A percentile compares a stretch with the other conserved stretches of the same genome.
phyloP scores from a whole-genome alignment of 441 rosid genomes.

The Cnidoscolus chayamansa region DNA sequence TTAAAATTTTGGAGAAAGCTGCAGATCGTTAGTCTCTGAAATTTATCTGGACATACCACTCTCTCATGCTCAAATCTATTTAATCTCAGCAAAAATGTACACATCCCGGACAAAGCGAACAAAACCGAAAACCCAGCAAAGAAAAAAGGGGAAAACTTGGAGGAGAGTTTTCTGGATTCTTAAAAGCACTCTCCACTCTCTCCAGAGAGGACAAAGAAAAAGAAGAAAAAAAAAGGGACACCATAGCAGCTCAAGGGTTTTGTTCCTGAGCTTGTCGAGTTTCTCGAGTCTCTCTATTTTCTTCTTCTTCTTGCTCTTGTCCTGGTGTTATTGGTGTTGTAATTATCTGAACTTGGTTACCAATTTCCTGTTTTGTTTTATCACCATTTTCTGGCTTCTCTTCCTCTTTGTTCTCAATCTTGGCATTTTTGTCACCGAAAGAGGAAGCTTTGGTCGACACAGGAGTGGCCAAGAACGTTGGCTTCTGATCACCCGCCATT shows the following conservation, averaged over 20 bases:
- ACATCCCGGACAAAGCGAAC: constrained; percentile 25
- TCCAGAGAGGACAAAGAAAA: background rate
- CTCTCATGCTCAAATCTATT: constrained; percentile 13
- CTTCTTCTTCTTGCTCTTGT: background rate
- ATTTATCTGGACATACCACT: constrained; percentile 12
- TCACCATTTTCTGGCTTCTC: constrained; percentile 24
- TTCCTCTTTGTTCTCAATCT: constrained; percentile 19
- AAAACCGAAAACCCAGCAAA: constrained; percentile 10
- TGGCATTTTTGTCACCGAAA: no score
- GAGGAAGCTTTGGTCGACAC: no score
- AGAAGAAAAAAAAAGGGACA: background rate
- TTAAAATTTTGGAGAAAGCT: background rate
- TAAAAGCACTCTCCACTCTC: no score
- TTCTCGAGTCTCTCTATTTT: constrained; percentile 24
- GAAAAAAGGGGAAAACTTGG: background rate
- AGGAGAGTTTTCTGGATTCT: background rate
- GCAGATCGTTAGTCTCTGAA: background rate
- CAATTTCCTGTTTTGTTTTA: constrained; percentile 33
- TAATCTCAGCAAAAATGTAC: constrained; percentile 38
- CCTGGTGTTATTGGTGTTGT: background rate
- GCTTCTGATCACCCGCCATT: no score
- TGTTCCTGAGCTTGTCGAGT: constrained; percentile 25
- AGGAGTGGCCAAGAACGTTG: no score
- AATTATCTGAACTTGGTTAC: constrained; percentile 2
- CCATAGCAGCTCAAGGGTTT: constrained; percentile 25